Percentiles rank a stretch among this genome's conserved stretches.
Evolutionary conservation across 441 rosid genomes (phyloP).

Genomic region (Corymbia calophylla): DNA sequence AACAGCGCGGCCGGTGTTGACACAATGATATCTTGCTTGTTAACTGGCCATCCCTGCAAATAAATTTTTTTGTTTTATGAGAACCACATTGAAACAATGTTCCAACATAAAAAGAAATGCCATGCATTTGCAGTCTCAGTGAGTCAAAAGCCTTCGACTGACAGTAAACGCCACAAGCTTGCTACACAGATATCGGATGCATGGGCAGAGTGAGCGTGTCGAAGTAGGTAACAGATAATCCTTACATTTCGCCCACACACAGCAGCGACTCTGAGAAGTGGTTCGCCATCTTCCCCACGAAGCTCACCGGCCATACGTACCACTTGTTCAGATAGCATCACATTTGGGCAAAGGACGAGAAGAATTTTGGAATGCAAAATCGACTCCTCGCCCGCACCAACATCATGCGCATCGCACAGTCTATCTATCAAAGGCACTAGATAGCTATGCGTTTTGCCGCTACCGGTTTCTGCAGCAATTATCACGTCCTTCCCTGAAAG

Average conservation of each 20-base stretch:
- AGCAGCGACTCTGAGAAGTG: constrained; percentile 51
- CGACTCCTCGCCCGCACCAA: background rate
- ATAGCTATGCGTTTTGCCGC: constrained; percentile 88
- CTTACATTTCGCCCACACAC: constrained; percentile 78
- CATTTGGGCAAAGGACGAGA: constrained; percentile 88
- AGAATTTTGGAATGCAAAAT: constrained; percentile 17
- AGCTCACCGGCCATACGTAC: constrained; percentile 78
- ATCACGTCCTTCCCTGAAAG: constrained; percentile 84
- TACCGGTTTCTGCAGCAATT: constrained; percentile 93
- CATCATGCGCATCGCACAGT: constrained; percentile 15
- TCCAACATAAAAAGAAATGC: background rate
- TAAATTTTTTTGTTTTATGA: background rate
- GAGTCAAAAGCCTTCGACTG: background rate
- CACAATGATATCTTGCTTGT: constrained; percentile 62
- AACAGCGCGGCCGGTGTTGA: constrained; percentile 89
- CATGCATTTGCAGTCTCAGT: background rate
- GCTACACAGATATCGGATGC: background rate
- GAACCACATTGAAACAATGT: background rate
- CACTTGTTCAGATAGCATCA: constrained; percentile 85
- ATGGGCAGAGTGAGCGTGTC: background rate
- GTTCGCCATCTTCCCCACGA: constrained; percentile 48
- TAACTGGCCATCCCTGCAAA: constrained; percentile 92
- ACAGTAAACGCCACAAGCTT: background rate
- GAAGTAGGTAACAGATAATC: background rate
- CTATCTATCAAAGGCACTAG: constrained; percentile 65